Evolutionary conservation across 2,329 filamentous ascomycete species (phyloP).

Genomic region (Penicillium sp.): DNA sequence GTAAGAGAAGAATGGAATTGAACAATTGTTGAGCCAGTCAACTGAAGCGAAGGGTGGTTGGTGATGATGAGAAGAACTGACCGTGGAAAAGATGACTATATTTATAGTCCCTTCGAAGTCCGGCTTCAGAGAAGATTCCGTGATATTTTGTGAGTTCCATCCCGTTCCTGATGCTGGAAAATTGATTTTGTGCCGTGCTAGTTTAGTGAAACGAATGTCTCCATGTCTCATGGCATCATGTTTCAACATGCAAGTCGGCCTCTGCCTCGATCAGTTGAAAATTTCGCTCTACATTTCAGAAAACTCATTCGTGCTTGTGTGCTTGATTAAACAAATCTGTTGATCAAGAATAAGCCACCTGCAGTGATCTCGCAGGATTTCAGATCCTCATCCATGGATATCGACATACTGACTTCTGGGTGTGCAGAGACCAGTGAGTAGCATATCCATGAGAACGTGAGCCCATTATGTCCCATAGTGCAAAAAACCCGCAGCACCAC

Average conservation of each 20-base stretch:
- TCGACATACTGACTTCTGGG: background rate
- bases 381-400: no score
- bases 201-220: background rate
- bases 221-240: background rate
- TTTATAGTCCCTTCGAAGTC: background rate
- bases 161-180: background rate
- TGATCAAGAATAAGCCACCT: no score
- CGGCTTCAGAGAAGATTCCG: background rate
- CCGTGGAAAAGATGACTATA: background rate
- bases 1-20: background rate
- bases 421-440: background rate
- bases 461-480: background rate
- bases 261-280: background rate
- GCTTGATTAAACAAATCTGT: no score
- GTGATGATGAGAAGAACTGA: slow-evolving; percentile 6
- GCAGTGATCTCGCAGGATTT: no score
- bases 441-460: background rate
- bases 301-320: background rate
- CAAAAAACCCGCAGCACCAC: background rate
- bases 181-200: background rate
- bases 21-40: slow-evolving; percentile 18
- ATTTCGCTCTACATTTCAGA: background rate
- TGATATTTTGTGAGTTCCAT: background rate
- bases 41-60: slow-evolving; percentile 13
- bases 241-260: background rate